Percentiles rank a stretch among this genome's conserved stretches.
These are phyloP conservation scores for Dichotomopilus funicola DNA, from an alignment of 2,329 filamentous ascomycete species.

Conservation along the genomic window DNA sequence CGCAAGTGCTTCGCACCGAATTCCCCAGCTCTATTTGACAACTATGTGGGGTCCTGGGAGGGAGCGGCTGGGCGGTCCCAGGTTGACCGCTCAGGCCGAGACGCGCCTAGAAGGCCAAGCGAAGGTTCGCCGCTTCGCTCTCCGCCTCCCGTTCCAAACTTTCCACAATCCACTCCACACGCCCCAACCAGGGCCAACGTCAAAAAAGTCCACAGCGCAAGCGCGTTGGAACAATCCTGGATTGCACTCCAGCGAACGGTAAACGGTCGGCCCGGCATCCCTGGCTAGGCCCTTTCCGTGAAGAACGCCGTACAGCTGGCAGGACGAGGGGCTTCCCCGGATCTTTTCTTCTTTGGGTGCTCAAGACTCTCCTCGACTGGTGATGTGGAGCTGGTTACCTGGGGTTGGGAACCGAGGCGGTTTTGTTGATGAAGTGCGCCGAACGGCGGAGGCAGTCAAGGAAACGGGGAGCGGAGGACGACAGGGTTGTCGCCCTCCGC, in stretches of 20 bases:
- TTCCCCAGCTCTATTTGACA: too few species aligned
- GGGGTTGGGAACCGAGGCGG: background rate
- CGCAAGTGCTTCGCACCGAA: too few species aligned
- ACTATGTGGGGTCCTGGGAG: too few species aligned
- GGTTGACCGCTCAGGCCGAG: too few species aligned
- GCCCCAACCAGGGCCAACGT: background rate
- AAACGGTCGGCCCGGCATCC: constrained; percentile 7
- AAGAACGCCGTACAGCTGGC: background rate
- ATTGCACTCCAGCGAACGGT: background rate
- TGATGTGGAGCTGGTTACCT: background rate
- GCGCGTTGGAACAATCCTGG: constrained; percentile 1
- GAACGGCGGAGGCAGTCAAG: background rate
- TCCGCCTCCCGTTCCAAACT: background rate
- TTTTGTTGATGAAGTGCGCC: background rate
- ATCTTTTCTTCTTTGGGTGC: background rate
- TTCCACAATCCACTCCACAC: too few species aligned
- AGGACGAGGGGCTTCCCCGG: background rate
- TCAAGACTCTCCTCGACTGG: background rate
- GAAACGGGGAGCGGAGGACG: background rate
- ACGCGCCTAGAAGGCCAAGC: too few species aligned
- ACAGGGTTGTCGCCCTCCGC: background rate
- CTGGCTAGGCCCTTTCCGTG: background rate
- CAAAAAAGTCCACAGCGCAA: constrained; percentile 1
- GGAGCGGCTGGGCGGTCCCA: too few species aligned
- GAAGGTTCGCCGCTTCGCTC: background rate